Percentiles rank a stretch among this genome's conserved stretches.
Evolutionary conservation across 164 flowering plant species (phyloP).

Genomic region (Houttuynia cordata): DNA sequence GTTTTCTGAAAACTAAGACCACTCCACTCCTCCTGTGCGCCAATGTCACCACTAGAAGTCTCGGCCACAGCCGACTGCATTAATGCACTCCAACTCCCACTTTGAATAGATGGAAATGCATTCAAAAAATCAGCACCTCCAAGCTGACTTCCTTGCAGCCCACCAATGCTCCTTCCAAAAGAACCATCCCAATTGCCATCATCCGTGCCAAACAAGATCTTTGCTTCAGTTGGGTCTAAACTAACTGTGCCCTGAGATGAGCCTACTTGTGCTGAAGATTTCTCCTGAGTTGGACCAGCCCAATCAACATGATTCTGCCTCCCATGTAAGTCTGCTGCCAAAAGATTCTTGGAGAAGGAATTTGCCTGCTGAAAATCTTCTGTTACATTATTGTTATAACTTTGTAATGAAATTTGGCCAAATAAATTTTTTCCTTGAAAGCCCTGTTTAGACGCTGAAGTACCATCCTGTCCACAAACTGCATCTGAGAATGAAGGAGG

Average conservation of each 20-base stretch:
- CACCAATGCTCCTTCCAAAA: slow-evolving; percentile 20
- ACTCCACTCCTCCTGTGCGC: slow-evolving; percentile 73
- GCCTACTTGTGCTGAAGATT: slow-evolving; percentile 20
- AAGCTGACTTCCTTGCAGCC: slow-evolving; percentile 17
- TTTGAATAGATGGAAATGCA: slow-evolving; percentile 49
- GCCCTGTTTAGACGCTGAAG: slow-evolving; percentile 26
- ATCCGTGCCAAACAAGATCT: slow-evolving; percentile 48
- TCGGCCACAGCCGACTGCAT: slow-evolving; percentile 96
- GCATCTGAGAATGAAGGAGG: slow-evolving; percentile 23
- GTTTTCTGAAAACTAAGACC: slow-evolving; percentile 56
- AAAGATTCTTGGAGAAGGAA: slow-evolving; percentile 21
- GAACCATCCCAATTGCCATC: slow-evolving; percentile 44
- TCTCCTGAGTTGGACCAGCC: slow-evolving; percentile 21
- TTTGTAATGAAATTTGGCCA: slow-evolving; percentile 26
- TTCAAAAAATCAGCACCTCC: slow-evolving; percentile 27
- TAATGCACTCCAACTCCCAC: slow-evolving; percentile 94
- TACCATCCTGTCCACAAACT: slow-evolving; percentile 21
- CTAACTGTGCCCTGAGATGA: slow-evolving; percentile 28
- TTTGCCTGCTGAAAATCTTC: slow-evolving; percentile 27
- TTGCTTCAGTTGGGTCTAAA: slow-evolving; percentile 64
- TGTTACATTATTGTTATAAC: slow-evolving; percentile 14
- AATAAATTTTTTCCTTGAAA: slow-evolving; percentile 28
- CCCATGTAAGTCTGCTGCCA: slow-evolving; percentile 24
- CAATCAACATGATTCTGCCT: slow-evolving; percentile 30
- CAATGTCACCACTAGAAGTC: slow-evolving; percentile 64